phyloP scores from a whole-genome alignment of 768 basidiomycete genomes.

The Termitomyces sp. region DNA sequence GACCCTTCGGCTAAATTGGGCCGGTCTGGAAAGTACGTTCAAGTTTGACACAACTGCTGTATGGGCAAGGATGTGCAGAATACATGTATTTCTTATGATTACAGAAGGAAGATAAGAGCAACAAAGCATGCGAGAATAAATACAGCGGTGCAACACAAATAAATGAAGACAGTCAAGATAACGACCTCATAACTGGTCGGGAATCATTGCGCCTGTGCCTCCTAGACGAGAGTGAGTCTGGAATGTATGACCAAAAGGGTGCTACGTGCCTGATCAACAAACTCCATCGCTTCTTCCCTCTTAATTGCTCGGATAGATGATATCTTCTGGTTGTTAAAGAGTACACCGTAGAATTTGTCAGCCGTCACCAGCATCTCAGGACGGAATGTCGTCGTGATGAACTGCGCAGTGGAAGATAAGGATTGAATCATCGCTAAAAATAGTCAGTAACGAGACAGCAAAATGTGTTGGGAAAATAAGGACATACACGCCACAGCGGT shows the following conservation, averaged over 20 bases:
- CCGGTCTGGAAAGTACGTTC: neutral
- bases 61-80: neutral
- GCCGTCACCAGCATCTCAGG: slow-evolving; percentile 95
- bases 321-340: slow-evolving; percentile 95
- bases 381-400: slow-evolving; percentile 97
- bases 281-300: slow-evolving; percentile 87
- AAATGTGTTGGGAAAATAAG: neutral
- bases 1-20: too few species aligned
- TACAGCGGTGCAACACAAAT: neutral
- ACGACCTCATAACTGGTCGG: neutral
- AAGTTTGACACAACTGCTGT: neutral
- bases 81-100: neutral
- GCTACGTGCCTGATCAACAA: slow-evolving; percentile 72
- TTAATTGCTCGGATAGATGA: slow-evolving; percentile 85
- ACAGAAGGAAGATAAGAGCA: neutral
- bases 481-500: slow-evolving; percentile 89
- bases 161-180: neutral
- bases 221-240: neutral
- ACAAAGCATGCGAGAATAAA: neutral
- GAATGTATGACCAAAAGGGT: neutral
- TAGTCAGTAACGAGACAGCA: neutral
- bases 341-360: slow-evolving; percentile 95
- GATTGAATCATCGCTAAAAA: slow-evolving; percentile 88
- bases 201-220: neutral
- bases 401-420: slow-evolving; percentile 82